Conservation (phyloP, 164 flowering plant genomes). For the Stephania yunnanensis region DNA sequence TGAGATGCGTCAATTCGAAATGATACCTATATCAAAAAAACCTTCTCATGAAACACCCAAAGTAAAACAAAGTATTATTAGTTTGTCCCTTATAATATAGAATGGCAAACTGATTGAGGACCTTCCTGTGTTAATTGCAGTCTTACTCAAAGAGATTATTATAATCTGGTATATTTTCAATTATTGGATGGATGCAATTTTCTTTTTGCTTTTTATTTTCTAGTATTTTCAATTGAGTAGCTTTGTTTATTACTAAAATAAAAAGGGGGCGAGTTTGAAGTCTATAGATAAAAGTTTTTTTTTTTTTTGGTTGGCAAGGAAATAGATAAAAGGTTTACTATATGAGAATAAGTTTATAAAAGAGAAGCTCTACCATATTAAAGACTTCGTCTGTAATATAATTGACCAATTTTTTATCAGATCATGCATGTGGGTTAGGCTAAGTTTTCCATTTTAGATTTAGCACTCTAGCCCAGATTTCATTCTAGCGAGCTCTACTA, state of each 20-base stretch:
- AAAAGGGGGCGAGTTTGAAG: background rate
- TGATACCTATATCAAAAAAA: background rate
- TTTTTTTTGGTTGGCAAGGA: too few relatives aligned
- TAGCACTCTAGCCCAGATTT: too few relatives aligned
- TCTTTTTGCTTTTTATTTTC: too few relatives aligned
- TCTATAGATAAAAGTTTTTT: background rate
- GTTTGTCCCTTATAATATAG: background rate
- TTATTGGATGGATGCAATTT: background rate
- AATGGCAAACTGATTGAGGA: background rate
- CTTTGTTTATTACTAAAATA: background rate
- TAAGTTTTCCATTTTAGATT: too few relatives aligned
- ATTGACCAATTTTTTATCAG: too few relatives aligned
- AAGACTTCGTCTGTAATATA: too few relatives aligned
- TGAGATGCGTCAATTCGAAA: background rate
- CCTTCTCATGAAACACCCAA: background rate
- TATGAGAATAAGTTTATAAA: too few relatives aligned
- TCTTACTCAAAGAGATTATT: background rate
- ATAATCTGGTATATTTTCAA: background rate
- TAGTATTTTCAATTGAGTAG: background rate
- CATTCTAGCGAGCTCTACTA: too few relatives aligned
- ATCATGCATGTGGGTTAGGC: too few relatives aligned
- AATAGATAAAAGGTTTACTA: too few relatives aligned
- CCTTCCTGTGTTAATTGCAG: background rate
- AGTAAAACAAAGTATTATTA: background rate
- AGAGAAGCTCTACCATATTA: too few relatives aligned